Percentiles rank a stretch among this genome's conserved stretches.
These are phyloP conservation scores for Lonicera japonica DNA, from an alignment of 129 eudicot genomes.

Conservation along the genomic window DNA sequence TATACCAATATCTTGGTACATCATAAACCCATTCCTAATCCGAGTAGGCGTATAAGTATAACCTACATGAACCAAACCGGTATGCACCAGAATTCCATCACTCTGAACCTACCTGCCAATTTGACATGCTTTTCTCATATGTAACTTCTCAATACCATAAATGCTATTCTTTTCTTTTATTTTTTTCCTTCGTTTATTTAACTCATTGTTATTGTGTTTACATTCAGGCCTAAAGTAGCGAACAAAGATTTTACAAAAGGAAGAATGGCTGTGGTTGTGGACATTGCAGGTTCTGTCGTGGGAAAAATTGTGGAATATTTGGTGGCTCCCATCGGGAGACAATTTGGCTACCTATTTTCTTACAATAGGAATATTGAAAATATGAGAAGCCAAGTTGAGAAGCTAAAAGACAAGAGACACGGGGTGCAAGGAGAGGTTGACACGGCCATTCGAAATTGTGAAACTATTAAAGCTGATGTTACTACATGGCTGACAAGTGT, in stretches of 20 bases:
- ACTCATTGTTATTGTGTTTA: too few species aligned
- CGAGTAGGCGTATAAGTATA: too few species aligned
- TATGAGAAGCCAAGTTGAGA: background rate
- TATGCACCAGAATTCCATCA: too few species aligned
- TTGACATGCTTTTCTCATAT: too few species aligned
- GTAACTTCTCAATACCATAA: too few species aligned
- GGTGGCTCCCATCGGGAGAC: background rate
- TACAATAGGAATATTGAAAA: conserved; percentile 11
- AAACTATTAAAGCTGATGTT: background rate
- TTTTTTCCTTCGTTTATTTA: too few species aligned
- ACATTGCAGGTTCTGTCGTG: too few species aligned
- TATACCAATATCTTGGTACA: too few species aligned
- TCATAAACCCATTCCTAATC: too few species aligned
- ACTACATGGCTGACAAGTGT: conserved; percentile 7
- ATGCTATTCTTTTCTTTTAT: too few species aligned
- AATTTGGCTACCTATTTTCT: conserved; percentile 1
- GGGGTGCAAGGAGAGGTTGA: background rate
- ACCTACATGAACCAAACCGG: too few species aligned
- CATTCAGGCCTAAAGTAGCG: background rate
- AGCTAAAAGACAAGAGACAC: background rate
- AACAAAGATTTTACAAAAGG: background rate
- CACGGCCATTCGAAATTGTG: conserved; percentile 1
- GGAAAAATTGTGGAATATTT: background rate
- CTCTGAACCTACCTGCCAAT: too few species aligned
- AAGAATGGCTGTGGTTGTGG: background rate